Base-by-base conservation (phyloP, 2,329 filamentous ascomycete species). In the Penicillium frequentans region DNA sequence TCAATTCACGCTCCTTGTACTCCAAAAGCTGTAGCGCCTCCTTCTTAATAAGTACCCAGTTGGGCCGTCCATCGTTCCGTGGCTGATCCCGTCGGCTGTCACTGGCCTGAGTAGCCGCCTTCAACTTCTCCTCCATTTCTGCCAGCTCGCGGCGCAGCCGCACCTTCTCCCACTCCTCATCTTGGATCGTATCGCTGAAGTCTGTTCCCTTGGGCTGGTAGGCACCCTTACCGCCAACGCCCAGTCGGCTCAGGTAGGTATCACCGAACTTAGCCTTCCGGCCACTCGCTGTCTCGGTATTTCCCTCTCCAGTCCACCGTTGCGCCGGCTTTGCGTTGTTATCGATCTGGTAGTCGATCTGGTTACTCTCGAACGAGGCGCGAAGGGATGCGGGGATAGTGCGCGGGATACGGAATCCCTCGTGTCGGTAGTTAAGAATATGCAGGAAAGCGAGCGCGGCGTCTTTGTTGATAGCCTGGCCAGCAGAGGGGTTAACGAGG, bases 241-340 rank as follows among this genome's bases (percentile, higher is more conserved):
- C 95, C 39, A 99, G 83, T 13, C 95, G 88, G 59, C 90, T 96
- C 56, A 99, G 85, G 76, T 98, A 99, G 62, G 96, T 90, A 74
- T 99, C 95, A 64, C 95, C 95, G 71, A 99, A 99, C 78, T 96
- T 97, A 67, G 92, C 89, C 79, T 99, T 99, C 70, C 90, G 89
- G 56, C 93, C 93, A 0, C 91, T 95, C 35, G 84, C 79, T 0
- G 93, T 97, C 63, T 85, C 84, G 51, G 96, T 91, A 70, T 93
- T 90, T 48, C 88, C 85, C 61, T 89, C 72, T n/a, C 86, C 84
- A 2, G 90, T 91, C 90, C 92, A 96, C 68, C 89, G 86, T 59
- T 89, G 89, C 39, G 85, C 81, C 2, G 86, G 86, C 55, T 83
- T 81, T 61, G 89, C 85, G 68, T 89, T 89, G 74, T 89, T 89